phyloP scores from a whole-genome alignment of 2,329 filamentous ascomycete genomes.

The Penicillium sp. region DNA sequence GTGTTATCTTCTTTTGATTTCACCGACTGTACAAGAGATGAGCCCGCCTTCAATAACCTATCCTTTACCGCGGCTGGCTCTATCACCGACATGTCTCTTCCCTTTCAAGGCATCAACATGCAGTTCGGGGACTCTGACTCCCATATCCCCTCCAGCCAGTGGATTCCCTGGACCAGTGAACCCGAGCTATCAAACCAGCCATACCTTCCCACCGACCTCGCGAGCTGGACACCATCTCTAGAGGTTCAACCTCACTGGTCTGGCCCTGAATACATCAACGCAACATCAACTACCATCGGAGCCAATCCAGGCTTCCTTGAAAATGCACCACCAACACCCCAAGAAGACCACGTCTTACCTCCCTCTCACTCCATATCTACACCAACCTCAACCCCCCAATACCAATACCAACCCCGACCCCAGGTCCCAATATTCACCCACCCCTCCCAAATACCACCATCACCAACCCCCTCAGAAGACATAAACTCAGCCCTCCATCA shows the following conservation, averaged over 20 bases:
- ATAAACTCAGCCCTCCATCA: constrained; percentile 12
- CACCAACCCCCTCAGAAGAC: background rate
- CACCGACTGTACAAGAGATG: background rate
- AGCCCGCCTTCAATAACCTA: background rate
- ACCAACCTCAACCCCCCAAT: background rate
- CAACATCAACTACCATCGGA: background rate
- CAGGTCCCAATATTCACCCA: background rate
- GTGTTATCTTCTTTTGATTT: constrained; percentile 9
- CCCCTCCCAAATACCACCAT: background rate
- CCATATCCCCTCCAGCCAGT: background rate
- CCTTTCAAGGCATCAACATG: background rate
- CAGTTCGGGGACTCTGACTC: background rate
- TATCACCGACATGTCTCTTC: background rate
- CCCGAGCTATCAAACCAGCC: background rate
- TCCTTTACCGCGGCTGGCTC: background rate
- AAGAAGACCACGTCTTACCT: background rate
- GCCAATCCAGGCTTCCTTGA: background rate
- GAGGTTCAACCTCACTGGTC: background rate
- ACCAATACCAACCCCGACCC: background rate
- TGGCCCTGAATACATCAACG: background rate
- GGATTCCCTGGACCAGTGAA: background rate
- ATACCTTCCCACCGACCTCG: background rate
- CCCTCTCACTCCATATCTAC: too few relatives aligned
- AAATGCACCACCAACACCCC: background rate
- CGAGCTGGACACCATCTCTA: background rate